Base-by-base conservation (phyloP, 192 early-diverging fungal genomes). In the Backusella parvicylindrica region DNA sequence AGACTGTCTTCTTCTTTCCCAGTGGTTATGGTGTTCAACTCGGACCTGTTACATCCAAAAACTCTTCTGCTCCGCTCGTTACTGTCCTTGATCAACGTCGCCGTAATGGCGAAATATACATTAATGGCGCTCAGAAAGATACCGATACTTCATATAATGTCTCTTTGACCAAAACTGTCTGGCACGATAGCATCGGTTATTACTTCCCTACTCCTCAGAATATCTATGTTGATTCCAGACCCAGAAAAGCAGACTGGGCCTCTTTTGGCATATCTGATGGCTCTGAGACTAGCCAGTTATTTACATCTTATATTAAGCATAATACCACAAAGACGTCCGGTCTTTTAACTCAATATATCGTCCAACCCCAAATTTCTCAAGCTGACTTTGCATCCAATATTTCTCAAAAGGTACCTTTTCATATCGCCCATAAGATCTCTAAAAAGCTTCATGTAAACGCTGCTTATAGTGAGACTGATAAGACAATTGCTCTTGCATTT, bases 131-230 rank as follows among this genome's bases (percentile, higher is more conserved):
- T 6, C 28, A 47, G 18, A 47, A 41, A 1, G 41, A 47, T n/a
- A 70, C 71, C 12, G 50, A 69, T 49, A 63, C 66, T 9, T 64
- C 72, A n/a, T 66, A 65, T 13, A 73, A 23, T 3, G 35, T 38
- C 23, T 63, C 47, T 28, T 69, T 56, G 0, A n/a, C 53, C 3
- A 56, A 60, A 3, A 66, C 56, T 28, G 3, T 78, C 4, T 78
- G 77, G 77, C 77, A 78, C 33, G 72, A 72, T 64, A 53, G 64
- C 28, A 63, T 78, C 47, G 77, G 77, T 12, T 70, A 70, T 23
- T 78, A 78, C 30, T 64, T 69, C n/a, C 64, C 72, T 50, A 23
- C 50, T 28, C 37, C 64, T 21, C 36, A 73, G 15, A n/a, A 35
- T 12, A 26, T 78, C 6, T 63, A 31, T 18, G 67, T 78, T 9